These are phyloP conservation scores for Austroboletus novae-zelandiae DNA, from an alignment of 1,284 basidiomycete genomes.

Conservation along the genomic window DNA sequence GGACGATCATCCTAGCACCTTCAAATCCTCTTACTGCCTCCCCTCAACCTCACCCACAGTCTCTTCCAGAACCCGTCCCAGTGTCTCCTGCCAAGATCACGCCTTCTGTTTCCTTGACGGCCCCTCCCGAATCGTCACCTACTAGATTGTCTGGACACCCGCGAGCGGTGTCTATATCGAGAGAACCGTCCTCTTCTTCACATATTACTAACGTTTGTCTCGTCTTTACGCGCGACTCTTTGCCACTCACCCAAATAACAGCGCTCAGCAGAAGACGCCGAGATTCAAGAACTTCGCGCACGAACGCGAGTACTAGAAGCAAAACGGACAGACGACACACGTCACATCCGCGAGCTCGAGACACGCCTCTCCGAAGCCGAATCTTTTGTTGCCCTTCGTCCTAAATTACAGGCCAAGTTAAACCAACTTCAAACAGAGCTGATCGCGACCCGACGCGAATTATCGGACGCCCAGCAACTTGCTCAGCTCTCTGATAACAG, in stretches of 20 bases:
- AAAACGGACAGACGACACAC: conserved; percentile 83
- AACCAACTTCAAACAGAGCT: conserved; percentile 78
- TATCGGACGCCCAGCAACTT: conserved; percentile 65
- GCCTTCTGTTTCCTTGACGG: conserved; percentile 16
- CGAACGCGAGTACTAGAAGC: conserved; percentile 85
- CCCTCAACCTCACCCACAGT: conserved; percentile 13
- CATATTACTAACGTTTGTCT: conserved; percentile 27
- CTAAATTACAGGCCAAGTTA: conserved; percentile 88
- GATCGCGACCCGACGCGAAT: conserved; percentile 61
- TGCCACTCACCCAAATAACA: conserved; percentile 11
- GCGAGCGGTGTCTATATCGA: conserved; percentile 21
- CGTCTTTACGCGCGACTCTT: conserved; percentile 26
- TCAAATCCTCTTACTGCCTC: conserved; percentile 17
- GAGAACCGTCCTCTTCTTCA: conserved; percentile 21
- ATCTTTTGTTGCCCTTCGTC: conserved; percentile 78
- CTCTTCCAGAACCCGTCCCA: conserved; percentile 11
- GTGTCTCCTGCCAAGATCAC: conserved; percentile 15
- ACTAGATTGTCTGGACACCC: conserved; percentile 13
- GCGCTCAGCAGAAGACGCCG: conserved; percentile 45
- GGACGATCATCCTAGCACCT: conserved; percentile 8
- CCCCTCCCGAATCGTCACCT: conserved; percentile 10
- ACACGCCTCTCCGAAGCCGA: conserved; percentile 80
- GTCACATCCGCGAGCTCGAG: conserved; percentile 84
- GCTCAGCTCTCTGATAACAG: conserved; percentile 58
- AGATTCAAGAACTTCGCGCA: conserved; percentile 79